phyloP scores from a whole-genome alignment of 2,329 filamentous ascomycete species.

The Colletotrichum liaoningense region DNA sequence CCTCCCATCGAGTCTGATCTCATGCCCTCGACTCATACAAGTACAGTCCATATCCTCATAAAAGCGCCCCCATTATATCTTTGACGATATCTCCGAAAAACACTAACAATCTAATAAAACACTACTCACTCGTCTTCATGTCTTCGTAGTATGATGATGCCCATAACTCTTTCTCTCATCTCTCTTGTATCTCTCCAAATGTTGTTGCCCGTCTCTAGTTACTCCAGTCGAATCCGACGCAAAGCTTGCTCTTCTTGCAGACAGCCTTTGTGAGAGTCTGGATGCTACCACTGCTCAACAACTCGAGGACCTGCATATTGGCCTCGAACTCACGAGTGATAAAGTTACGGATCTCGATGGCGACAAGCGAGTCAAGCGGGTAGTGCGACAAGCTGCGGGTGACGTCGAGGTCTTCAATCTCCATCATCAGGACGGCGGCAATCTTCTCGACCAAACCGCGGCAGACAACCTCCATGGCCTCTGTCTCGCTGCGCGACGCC shows the following conservation, averaged over 20 bases:
- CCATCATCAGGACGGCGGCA: slow-evolving; percentile 60
- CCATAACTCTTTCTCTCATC: background rate
- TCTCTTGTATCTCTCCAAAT: background rate
- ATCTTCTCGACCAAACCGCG: slow-evolving; percentile 60
- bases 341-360: slow-evolving; percentile 63
- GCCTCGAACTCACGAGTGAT: slow-evolving; percentile 61
- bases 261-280: slow-evolving; percentile 59
- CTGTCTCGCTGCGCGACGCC: slow-evolving; percentile 53
- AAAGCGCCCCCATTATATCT: background rate
- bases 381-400: slow-evolving; percentile 52
- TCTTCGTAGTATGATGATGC: slow-evolving; percentile 9
- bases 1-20: background rate
- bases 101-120: slow-evolving; percentile 9
- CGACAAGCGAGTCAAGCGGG: slow-evolving; percentile 60
- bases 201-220: slow-evolving; percentile 1
- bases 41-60: background rate
- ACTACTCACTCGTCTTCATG: slow-evolving; percentile 1
- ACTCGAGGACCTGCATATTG: slow-evolving; percentile 65
- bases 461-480: slow-evolving; percentile 58
- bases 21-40: background rate
- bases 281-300: slow-evolving; percentile 63
- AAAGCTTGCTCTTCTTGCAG: slow-evolving; percentile 58
- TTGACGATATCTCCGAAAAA: background rate
- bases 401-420: slow-evolving; percentile 60
- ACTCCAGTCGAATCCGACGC: slow-evolving; percentile 35